Evolutionary conservation across 352 stramenopile species (phyloP), one percentile per base, ranked within the genome.

Genomic region (Phytopythium chamaehyphon): DNA sequence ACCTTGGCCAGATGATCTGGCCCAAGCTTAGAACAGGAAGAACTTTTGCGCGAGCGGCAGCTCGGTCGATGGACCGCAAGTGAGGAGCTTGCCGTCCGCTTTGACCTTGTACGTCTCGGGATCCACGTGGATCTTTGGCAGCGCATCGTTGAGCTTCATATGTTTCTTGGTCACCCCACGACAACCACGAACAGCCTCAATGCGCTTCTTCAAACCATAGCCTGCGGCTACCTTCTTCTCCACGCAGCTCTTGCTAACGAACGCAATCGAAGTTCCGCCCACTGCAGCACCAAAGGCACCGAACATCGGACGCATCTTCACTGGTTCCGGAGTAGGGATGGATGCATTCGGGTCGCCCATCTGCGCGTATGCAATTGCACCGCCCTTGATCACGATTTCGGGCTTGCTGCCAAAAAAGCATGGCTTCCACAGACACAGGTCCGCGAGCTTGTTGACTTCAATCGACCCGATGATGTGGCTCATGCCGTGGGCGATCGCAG

Each of bases 341-440:
- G 76, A 96, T 23, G 93, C 96, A 64, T 99, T 99, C 42, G 96
- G 87, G 66, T 98, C 96, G 21, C 96, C 96, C 95, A 99, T 99
- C 67, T 98, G 95, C 23, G 88, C 87, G 61, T 86, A 98, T 14
- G 84, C 90, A 47, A 98, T 98, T 6, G 71, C 70, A 28, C 96
- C 96, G 24, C 94, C 96, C 72, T 99, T 99, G 57, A 99, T 79
- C 36, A 98, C 85, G 52, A 98, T 88, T 66, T 99, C 95, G 0
- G 96, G 95, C 61, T 98, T 98, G 51, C 81, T 90, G 31, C 95
- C 96, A 71, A 98, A 99, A 56, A 97, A 91, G 37, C 76, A 77
- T 6, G 95, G 92, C 64, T 98, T 97, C 95, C 95, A 99, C 16
- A 99, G 66, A 5, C 89, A 82, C 3, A 99, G 72, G 69, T 99